phyloP scores from a whole-genome alignment of 2,329 filamentous ascomycete genomes.

The Penicillium frequentans region DNA sequence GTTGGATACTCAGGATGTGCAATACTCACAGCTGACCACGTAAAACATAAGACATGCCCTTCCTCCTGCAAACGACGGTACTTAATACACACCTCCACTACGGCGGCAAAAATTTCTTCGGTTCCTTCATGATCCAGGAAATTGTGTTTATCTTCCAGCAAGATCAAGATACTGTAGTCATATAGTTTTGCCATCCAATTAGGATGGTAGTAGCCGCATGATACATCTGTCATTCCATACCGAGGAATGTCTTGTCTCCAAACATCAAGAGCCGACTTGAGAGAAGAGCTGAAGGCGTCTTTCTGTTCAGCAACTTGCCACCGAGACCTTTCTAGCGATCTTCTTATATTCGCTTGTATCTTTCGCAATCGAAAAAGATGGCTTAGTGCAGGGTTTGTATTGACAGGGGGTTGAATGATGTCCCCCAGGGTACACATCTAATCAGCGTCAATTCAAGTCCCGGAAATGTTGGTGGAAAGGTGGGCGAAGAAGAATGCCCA shows the following conservation, averaged over 20 bases:
- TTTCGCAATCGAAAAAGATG: slow-evolving; percentile 28
- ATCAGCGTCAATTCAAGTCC: neutral
- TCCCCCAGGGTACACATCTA: slow-evolving; percentile 25
- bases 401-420: slow-evolving; percentile 19
- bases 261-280: slow-evolving; percentile 25
- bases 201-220: slow-evolving; percentile 25
- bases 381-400: slow-evolving; percentile 20
- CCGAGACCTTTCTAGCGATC: slow-evolving; percentile 16
- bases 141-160: slow-evolving; percentile 26
- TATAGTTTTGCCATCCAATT: slow-evolving; percentile 30
- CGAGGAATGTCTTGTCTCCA: slow-evolving; percentile 31
- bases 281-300: slow-evolving; percentile 12
- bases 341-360: slow-evolving; percentile 28
- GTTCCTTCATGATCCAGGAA: slow-evolving; percentile 24
- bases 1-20: neutral
- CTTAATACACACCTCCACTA: slow-evolving; percentile 27
- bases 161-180: slow-evolving; percentile 29
- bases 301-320: slow-evolving; percentile 10
- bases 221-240: slow-evolving; percentile 22
- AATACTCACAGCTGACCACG: slow-evolving; percentile 29
- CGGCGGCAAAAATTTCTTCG: slow-evolving; percentile 24
- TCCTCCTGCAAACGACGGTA: slow-evolving; percentile 28
- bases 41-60: slow-evolving; percentile 31
- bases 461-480: neutral
- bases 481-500: neutral